A percentile compares a stretch with the other conserved stretches of the same genome.
Evolutionary conservation across 1,284 basidiomycete species (phyloP).

Genomic region (Cutaneotrichosporon sp.): DNA sequence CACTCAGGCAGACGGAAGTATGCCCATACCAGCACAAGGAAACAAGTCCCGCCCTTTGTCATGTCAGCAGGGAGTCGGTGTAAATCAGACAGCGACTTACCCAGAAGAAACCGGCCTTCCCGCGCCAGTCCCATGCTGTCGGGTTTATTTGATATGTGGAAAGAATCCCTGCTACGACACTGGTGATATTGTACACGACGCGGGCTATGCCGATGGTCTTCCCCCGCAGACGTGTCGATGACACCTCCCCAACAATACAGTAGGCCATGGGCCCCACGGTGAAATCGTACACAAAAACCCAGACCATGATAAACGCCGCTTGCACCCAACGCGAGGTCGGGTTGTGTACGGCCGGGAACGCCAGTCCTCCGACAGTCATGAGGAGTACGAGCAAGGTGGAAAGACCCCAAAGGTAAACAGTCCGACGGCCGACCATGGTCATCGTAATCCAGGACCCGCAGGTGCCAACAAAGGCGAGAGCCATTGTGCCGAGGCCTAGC

Average conservation of each 20-base stretch:
- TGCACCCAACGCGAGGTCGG: slow-evolving; percentile 10
- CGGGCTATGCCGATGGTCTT: slow-evolving; percentile 52
- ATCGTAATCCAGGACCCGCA: slow-evolving; percentile 43
- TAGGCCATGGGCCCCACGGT: slow-evolving; percentile 24
- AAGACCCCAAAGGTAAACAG: slow-evolving; percentile 50
- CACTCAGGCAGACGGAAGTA: slow-evolving; percentile 31
- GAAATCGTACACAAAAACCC: slow-evolving; percentile 26
- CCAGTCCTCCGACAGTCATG: slow-evolving; percentile 48
- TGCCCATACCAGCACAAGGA: slow-evolving; percentile 14
- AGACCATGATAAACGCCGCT: slow-evolving; percentile 22
- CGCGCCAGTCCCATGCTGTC: slow-evolving; percentile 21
- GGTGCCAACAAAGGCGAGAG: slow-evolving; percentile 46
- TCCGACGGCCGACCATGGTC: slow-evolving; percentile 43
- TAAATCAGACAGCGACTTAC: too few relatives aligned
- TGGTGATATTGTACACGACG: slow-evolving; percentile 47
- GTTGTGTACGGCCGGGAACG: slow-evolving; percentile 6
- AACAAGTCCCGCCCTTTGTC: slow-evolving; percentile 28
- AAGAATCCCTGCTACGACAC: slow-evolving; percentile 13
- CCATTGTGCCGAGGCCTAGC: slow-evolving; percentile 41
- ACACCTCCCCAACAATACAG: slow-evolving; percentile 47
- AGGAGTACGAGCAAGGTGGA: slow-evolving; percentile 37
- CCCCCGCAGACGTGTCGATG: slow-evolving; percentile 48
- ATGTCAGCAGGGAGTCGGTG: too few relatives aligned
- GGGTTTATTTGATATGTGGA: slow-evolving; percentile 21
- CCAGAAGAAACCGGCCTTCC: slow-evolving; percentile 48